These are phyloP conservation scores for Tylopilus sp. DNA, from an alignment of 768 basidiomycete genomes.

Conservation along the genomic window DNA sequence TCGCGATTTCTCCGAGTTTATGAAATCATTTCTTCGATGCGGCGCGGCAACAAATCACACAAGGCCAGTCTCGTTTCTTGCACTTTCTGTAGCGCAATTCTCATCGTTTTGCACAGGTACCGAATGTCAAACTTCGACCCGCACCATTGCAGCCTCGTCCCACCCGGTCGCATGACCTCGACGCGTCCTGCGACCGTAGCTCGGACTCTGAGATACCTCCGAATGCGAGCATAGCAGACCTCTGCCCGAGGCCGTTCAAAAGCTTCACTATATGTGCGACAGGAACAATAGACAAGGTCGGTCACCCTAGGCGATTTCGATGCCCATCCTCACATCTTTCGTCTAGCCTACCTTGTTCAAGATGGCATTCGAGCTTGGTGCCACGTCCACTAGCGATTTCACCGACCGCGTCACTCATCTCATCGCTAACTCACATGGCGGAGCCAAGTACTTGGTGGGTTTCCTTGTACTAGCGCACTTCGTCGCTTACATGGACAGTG, in stretches of 20 bases:
- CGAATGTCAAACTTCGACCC: conserved; percentile 79
- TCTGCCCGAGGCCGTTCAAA: conserved; percentile 65
- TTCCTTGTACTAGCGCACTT: not conserved
- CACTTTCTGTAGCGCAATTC: not conserved
- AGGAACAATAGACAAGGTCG: conserved; percentile 75
- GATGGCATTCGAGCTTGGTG: conserved; percentile 80
- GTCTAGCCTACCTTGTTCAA: conserved; percentile 65
- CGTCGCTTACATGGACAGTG: conserved; percentile 47
- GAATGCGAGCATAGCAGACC: conserved; percentile 43
- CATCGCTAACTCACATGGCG: conserved; percentile 74
- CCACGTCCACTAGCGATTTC: conserved; percentile 61
- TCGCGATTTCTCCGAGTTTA: not conserved
- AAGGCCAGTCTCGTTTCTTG: conserved; percentile 40
- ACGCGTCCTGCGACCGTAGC: conserved; percentile 38
- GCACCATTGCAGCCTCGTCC: conserved; percentile 38
- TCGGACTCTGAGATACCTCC: conserved; percentile 49
- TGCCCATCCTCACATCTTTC: not conserved
- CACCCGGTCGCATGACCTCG: conserved; percentile 7
- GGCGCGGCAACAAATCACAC: conserved; percentile 63
- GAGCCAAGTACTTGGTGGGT: conserved; percentile 78
- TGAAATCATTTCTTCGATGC: conserved; percentile 28
- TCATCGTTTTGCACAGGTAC: conserved; percentile 49
- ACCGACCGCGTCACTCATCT: conserved; percentile 89
- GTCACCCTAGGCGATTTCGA: conserved; percentile 16
- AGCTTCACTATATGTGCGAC: conserved; percentile 70